Evolutionary conservation across 345 rosid genomes (phyloP).

Genomic region (Citropsis articulata): DNA sequence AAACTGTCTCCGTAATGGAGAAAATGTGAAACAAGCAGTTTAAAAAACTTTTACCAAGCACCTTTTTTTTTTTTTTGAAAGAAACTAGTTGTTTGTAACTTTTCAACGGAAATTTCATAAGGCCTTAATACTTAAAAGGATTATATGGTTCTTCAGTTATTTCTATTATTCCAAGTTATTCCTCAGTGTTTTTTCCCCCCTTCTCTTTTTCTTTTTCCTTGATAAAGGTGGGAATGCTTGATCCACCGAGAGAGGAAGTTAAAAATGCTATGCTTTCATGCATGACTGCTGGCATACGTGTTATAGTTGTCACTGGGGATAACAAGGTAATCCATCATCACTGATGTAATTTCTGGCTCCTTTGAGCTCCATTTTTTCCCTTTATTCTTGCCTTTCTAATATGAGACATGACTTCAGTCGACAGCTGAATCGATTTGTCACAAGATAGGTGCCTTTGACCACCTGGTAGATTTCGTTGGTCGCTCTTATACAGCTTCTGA

Average conservation of each 20-base stretch:
- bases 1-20: background rate
- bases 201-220: background rate
- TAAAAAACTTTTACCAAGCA: background rate
- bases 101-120: background rate
- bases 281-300: constrained; percentile 99
- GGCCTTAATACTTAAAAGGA: background rate
- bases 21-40: too few species aligned
- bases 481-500: constrained; percentile 93
- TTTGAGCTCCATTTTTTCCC: constrained; percentile 1
- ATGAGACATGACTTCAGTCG: constrained; percentile 52
- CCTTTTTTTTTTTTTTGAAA: too few species aligned
- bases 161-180: background rate
- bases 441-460: constrained; percentile 96
- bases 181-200: background rate
- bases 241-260: constrained; percentile 98
- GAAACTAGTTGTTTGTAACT: background rate
- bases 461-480: constrained; percentile 73
- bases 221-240: constrained; percentile 96
- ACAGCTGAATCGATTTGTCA: constrained; percentile 96
- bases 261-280: constrained; percentile 92
- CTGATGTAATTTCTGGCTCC: constrained; percentile 4
- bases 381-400: constrained; percentile 25
- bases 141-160: background rate
- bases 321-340: constrained; percentile 65
- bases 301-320: constrained; percentile 98